Conservation (phyloP, 2,329 filamentous ascomycete genomes). For the Talaromyces rugulosus region DNA sequence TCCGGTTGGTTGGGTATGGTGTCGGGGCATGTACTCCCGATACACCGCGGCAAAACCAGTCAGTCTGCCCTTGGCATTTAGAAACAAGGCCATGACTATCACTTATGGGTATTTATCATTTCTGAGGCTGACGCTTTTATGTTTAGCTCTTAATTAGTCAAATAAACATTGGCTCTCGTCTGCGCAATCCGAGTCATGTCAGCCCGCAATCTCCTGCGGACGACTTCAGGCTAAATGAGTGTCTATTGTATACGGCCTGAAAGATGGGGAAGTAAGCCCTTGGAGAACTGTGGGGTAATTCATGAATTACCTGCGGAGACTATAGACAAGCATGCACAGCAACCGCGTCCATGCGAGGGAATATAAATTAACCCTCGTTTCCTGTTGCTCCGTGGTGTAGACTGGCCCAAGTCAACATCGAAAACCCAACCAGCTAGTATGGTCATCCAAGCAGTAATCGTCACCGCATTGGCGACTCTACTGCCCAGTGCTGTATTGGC, state of each 20-base stretch:
- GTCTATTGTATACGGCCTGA: background rate
- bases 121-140: background rate
- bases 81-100: background rate
- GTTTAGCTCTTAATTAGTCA: background rate
- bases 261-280: background rate
- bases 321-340: background rate
- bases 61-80: background rate
- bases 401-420: background rate
- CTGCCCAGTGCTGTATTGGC: conserved; percentile 5
- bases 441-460: background rate
- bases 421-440: background rate
- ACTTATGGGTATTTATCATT: no score
- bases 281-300: background rate
- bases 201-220: background rate
- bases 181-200: background rate
- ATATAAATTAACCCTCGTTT: background rate
- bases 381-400: background rate
- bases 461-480: background rate
- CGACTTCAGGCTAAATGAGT: background rate
- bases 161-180: background rate
- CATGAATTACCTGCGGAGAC: background rate
- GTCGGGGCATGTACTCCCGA: background rate
- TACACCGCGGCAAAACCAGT: background rate
- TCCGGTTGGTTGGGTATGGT: background rate
- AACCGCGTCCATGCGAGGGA: background rate